Evolutionary conservation across 2,329 filamentous ascomycete species (phyloP).

Genomic region (Colletotrichum chrysophilum): DNA sequence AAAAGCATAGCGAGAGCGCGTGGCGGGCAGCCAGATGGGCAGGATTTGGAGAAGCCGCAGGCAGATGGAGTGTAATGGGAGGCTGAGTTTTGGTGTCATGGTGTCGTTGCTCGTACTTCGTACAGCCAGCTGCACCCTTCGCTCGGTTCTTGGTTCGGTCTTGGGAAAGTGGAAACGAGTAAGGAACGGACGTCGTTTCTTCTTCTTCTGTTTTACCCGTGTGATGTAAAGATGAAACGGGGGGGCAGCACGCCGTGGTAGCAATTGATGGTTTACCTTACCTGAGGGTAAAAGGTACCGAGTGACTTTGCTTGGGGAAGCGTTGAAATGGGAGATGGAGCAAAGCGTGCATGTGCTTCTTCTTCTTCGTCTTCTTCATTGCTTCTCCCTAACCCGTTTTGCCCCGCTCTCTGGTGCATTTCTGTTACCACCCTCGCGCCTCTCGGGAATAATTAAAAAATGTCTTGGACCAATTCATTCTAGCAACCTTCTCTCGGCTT

Average conservation of each 20-base stretch:
- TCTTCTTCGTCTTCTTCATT: neutral
- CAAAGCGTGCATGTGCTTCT: neutral
- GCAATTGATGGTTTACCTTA: neutral
- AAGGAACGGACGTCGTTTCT: conserved; percentile 21
- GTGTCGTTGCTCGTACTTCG: neutral
- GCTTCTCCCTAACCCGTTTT: neutral
- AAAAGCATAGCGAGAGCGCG: neutral
- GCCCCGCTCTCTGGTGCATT: neutral
- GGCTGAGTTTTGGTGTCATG: neutral
- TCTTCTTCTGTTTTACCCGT: neutral
- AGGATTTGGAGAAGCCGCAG: neutral
- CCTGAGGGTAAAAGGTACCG: neutral
- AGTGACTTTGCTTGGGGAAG: neutral
- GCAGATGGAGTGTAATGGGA: neutral
- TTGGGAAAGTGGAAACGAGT: conserved; percentile 11
- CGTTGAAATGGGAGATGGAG: neutral
- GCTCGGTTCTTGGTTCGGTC: neutral
- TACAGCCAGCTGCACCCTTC: neutral
- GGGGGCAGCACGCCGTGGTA: neutral
- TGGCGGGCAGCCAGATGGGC: neutral
- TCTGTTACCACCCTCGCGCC: neutral
- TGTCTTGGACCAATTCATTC: neutral
- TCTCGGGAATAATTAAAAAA: neutral
- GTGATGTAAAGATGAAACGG: conserved; percentile 17
- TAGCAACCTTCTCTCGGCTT: neutral